Evolutionary conservation across 805 yeast genomes (phyloP).

Genomic region (Saturnispora dispora): DNA sequence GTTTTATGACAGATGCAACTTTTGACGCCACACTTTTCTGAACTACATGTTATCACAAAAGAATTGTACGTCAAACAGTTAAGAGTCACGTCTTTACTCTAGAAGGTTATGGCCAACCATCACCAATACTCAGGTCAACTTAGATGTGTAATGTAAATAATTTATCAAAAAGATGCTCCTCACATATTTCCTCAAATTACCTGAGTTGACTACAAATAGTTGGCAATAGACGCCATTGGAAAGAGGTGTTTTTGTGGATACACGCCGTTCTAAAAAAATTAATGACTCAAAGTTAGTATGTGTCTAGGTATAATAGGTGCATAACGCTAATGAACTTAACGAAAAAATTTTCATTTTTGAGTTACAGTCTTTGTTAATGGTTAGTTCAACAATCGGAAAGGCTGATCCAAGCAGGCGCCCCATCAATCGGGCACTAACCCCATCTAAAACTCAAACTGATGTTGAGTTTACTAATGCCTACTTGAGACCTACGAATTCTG

Average conservation of each 20-base stretch:
- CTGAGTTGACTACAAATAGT: neutral
- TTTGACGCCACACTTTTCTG: neutral
- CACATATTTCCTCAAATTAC: too few species aligned
- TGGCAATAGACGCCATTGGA: neutral
- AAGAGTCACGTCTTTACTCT: neutral
- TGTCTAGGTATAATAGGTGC: neutral
- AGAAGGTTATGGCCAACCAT: too few species aligned
- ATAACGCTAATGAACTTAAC: neutral
- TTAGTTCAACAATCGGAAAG: neutral
- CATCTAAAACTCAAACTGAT: neutral
- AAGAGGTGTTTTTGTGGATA: neutral
- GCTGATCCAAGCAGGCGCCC: neutral
- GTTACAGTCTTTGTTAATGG: neutral
- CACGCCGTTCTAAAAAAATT: neutral
- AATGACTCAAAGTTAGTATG: neutral
- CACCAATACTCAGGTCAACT: too few species aligned
- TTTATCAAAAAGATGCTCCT: too few species aligned
- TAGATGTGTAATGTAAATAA: too few species aligned
- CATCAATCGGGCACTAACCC: neutral
- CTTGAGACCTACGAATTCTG: neutral
- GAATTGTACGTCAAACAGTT: neutral
- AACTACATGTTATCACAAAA: neutral
- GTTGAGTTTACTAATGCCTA: neutral
- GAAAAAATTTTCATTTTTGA: too few species aligned
- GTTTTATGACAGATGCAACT: neutral